Percentiles rank a stretch among this genome's conserved stretches.
Evolutionary conservation across 2,329 filamentous ascomycete genomes (phyloP).

Genomic region (Salinomyces thailandicus): DNA sequence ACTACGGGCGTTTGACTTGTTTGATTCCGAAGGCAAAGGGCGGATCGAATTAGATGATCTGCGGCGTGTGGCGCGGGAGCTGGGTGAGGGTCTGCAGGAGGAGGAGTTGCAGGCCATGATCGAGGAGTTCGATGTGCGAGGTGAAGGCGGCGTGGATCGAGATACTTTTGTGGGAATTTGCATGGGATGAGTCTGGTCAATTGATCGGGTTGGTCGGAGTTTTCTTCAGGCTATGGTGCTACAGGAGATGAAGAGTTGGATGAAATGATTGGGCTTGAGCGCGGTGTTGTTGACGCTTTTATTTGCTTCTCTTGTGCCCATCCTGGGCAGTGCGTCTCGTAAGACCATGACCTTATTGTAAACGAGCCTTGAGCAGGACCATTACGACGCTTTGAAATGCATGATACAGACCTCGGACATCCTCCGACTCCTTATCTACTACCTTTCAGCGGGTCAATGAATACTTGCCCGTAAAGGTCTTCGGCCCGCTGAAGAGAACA

Average conservation of each 20-base stretch:
- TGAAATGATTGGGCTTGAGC: neutral
- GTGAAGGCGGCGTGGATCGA: constrained; percentile 63
- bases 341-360: no score
- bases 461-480: no score
- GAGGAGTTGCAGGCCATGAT: constrained; percentile 93
- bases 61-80: constrained; percentile 73
- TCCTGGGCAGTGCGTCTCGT: neutral
- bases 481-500: no score
- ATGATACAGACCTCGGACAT: no score
- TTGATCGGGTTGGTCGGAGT: neutral
- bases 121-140: constrained; percentile 92
- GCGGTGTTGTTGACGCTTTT: neutral
- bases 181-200: constrained; percentile 30
- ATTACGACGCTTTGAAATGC: no score
- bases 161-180: constrained; percentile 60
- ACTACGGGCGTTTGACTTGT: constrained; percentile 79
- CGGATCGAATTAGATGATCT: constrained; percentile 83
- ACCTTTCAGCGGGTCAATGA: no score
- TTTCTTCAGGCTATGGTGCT: neutral
- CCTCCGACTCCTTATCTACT: no score
- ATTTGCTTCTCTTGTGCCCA: neutral
- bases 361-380: no score
- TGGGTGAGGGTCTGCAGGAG: constrained; percentile 87
- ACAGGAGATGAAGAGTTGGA: neutral
- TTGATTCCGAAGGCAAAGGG: constrained; percentile 86